Conservation (phyloP, 805 yeast genomes). For the Candida lessepsii region DNA sequence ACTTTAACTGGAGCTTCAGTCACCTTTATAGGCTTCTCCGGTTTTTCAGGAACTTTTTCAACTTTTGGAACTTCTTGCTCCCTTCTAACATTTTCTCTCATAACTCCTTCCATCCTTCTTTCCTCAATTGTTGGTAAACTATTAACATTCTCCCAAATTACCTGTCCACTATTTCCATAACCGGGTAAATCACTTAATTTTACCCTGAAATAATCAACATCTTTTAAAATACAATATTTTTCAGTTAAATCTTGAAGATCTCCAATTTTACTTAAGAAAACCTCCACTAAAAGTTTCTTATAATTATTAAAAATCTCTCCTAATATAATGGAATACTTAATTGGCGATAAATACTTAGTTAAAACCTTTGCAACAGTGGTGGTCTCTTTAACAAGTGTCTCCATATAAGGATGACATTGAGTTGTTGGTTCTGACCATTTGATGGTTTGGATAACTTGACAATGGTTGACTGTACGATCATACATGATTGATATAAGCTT, state of each 20-base stretch:
- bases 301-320: conserved; percentile 57
- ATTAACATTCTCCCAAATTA: conserved; percentile 60
- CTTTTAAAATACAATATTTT: conserved; percentile 54
- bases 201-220: conserved; percentile 63
- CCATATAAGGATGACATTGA: conserved; percentile 64
- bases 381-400: conserved; percentile 62
- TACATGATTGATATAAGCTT: conserved; percentile 71
- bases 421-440: conserved; percentile 52
- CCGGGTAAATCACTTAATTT: conserved; percentile 58
- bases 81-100: conserved; percentile 39
- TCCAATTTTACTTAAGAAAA: conserved; percentile 47
- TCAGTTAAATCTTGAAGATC: conserved; percentile 50
- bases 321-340: conserved; percentile 45
- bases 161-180: conserved; percentile 60
- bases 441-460: conserved; percentile 44
- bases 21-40: background rate
- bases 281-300: conserved; percentile 52
- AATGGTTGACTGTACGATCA: conserved; percentile 56
- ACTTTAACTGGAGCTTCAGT: no score
- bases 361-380: conserved; percentile 61
- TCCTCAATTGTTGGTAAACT: conserved; percentile 51
- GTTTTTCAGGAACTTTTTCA: no score
- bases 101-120: conserved; percentile 43
- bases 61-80: conserved; percentile 14
- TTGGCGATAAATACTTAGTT: conserved; percentile 53